phyloP scores from a whole-genome alignment of 1,139 yeast species.

The Geotrichum klebahnii region DNA sequence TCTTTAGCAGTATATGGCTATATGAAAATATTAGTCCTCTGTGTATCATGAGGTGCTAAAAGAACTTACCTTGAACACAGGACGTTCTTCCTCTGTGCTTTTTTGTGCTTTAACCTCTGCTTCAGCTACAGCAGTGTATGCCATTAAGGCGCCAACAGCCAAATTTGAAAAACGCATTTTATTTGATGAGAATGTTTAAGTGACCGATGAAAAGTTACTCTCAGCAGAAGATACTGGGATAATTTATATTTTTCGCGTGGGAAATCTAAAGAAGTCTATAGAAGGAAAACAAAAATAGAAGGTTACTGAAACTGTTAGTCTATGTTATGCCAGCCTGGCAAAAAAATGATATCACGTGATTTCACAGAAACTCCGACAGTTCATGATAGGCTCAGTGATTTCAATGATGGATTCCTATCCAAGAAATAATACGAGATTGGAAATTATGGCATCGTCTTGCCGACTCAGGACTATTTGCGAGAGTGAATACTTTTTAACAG shows the following conservation, averaged over 20 bases:
- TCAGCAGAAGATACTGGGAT: too few relatives aligned
- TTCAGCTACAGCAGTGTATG: conserved; percentile 17
- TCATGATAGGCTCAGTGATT: too few relatives aligned
- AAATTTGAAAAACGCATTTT: conserved; percentile 19
- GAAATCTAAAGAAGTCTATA: conserved; percentile 7
- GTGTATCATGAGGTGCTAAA: not conserved
- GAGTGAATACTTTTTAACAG: too few relatives aligned
- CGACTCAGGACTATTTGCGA: too few relatives aligned
- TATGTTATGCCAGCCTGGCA: conserved; percentile 6
- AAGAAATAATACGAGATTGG: too few relatives aligned
- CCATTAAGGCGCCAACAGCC: conserved; percentile 16
- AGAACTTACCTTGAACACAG: conserved; percentile 16
- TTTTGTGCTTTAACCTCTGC: conserved; percentile 5
- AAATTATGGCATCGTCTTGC: too few relatives aligned
- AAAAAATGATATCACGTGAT: too few relatives aligned
- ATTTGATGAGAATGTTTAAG: not conserved
- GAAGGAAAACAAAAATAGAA: not conserved
- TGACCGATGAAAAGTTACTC: not conserved
- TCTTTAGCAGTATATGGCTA: conserved; percentile 23
- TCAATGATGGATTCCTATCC: too few relatives aligned
- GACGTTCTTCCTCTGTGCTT: conserved; percentile 5
- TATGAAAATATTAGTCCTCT: too few relatives aligned
- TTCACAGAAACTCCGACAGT: too few relatives aligned
- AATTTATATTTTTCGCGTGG: not conserved
- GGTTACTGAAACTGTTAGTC: too few relatives aligned